Conservation (phyloP, 495 filamentous ascomycete species). For the Penicillium desertorum region DNA sequence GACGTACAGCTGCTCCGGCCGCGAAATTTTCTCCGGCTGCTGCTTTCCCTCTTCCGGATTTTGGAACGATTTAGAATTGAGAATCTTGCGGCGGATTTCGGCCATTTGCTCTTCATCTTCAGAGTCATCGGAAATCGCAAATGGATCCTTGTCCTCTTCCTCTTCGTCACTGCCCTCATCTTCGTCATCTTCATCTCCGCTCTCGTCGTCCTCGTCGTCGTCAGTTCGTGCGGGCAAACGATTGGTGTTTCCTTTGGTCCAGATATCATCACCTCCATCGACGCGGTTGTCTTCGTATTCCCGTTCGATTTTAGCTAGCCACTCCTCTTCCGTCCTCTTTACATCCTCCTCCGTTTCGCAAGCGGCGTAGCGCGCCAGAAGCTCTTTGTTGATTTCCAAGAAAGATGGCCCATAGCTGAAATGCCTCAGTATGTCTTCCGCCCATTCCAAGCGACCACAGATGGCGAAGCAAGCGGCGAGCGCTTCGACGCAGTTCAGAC, state of each 20-base stretch:
- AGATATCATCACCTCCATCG: constrained; percentile 62
- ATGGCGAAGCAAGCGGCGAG: constrained; percentile 90
- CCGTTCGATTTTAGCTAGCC: constrained; percentile 84
- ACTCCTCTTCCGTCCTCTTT: constrained; percentile 80
- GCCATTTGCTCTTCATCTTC: constrained; percentile 90
- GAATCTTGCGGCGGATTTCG: constrained; percentile 77
- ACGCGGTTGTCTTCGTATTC: constrained; percentile 82
- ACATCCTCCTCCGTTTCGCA: constrained; percentile 82
- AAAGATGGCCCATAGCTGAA: constrained; percentile 90
- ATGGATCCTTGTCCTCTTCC: constrained; percentile 61
- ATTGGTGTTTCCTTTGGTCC: constrained; percentile 87
- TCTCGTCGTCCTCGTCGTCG: constrained; percentile 53
- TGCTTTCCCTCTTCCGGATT: constrained; percentile 56
- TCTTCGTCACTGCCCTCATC: constrained; percentile 50
- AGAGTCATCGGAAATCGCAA: constrained; percentile 72
- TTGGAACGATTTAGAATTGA: constrained; percentile 82
- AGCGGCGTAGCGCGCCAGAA: constrained; percentile 81
- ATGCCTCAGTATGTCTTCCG: constrained; percentile 71
- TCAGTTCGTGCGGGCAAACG: constrained; percentile 52
- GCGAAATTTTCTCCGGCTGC: constrained; percentile 55
- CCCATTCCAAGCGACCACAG: constrained; percentile 90
- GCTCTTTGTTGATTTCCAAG: constrained; percentile 77
- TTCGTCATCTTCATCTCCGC: constrained; percentile 50
- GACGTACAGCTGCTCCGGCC: constrained; percentile 45
- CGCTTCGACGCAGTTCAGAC: constrained; percentile 93